Evolutionary conservation across 1,139 yeast genomes (phyloP).

Genomic region (Sugiyamaella paludigena): DNA sequence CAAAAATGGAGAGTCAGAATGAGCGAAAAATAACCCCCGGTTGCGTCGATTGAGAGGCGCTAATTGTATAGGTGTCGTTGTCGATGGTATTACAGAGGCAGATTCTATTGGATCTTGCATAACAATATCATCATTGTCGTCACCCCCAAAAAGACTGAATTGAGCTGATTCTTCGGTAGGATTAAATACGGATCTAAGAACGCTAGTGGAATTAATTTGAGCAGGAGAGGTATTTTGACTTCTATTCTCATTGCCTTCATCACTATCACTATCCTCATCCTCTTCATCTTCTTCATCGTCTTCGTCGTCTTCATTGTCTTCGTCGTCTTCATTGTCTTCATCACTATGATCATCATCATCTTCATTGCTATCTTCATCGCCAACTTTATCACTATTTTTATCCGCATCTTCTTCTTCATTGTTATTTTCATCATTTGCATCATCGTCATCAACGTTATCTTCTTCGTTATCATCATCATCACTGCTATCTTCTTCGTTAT

Average conservation of each 20-base stretch:
- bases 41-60: slow-evolving; percentile 19
- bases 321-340: no score
- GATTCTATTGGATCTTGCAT: slow-evolving; percentile 13
- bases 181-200: slow-evolving; percentile 62
- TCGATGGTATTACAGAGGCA: background rate
- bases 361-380: no score
- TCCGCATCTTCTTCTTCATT: slow-evolving; percentile 16
- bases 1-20: slow-evolving; percentile 79
- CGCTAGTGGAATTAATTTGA: slow-evolving; percentile 22
- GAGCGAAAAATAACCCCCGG: slow-evolving; percentile 77
- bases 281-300: slow-evolving; percentile 34
- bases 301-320: slow-evolving; percentile 21
- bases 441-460: slow-evolving; percentile 33
- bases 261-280: slow-evolving; percentile 22
- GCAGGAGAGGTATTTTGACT: background rate
- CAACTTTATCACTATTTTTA: no score
- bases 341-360: no score
- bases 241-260: slow-evolving; percentile 2
- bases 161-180: slow-evolving; percentile 38
- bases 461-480: slow-evolving; percentile 27
- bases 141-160: slow-evolving; percentile 30
- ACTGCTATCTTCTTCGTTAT: slow-evolving; percentile 7
- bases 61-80: background rate
- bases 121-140: slow-evolving; percentile 23
- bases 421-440: slow-evolving; percentile 10